Percentiles rank a stretch among this genome's conserved stretches.
Evolutionary conservation across 345 rosid genomes (phyloP).

Genomic region (Punica granatum): DNA sequence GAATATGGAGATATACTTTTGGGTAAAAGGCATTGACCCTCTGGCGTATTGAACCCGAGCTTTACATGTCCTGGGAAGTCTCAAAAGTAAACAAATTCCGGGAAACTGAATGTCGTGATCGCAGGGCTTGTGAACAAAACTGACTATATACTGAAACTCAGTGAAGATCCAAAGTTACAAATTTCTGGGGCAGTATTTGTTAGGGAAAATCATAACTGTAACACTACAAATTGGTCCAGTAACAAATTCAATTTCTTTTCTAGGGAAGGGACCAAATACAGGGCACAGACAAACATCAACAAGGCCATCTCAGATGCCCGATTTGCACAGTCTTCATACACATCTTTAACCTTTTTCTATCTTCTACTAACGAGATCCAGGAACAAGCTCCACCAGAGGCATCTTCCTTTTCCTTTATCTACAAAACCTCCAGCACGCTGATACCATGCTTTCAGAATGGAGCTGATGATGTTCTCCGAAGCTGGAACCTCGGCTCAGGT

Average conservation of each 20-base stretch:
- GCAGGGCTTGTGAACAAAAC: not conserved
- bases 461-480: constrained; percentile 60
- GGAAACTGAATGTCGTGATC: not conserved
- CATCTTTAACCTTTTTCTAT: not conserved
- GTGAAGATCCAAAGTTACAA: constrained; percentile 1
- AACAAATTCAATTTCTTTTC: not conserved
- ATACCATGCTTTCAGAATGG: constrained; percentile 32
- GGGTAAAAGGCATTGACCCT: too few relatives aligned
- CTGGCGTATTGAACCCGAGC: too few relatives aligned
- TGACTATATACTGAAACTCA: not conserved
- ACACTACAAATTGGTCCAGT: not conserved
- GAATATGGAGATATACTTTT: too few relatives aligned
- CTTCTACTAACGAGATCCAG: not conserved
- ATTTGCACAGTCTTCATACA: not conserved
- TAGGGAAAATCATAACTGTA: not conserved
- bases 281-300: not conserved
- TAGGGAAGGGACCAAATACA: not conserved
- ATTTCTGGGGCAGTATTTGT: not conserved
- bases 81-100: too few relatives aligned
- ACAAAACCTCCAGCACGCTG: constrained; percentile 18
- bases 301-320: not conserved
- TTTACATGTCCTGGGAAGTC: too few relatives aligned
- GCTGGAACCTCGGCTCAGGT: constrained; percentile 58
- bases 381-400: constrained; percentile 3
- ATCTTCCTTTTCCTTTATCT: constrained; percentile 12